Evolutionary conservation across 164 flowering plant species (phyloP).

Genomic region (Saururus chinensis): DNA sequence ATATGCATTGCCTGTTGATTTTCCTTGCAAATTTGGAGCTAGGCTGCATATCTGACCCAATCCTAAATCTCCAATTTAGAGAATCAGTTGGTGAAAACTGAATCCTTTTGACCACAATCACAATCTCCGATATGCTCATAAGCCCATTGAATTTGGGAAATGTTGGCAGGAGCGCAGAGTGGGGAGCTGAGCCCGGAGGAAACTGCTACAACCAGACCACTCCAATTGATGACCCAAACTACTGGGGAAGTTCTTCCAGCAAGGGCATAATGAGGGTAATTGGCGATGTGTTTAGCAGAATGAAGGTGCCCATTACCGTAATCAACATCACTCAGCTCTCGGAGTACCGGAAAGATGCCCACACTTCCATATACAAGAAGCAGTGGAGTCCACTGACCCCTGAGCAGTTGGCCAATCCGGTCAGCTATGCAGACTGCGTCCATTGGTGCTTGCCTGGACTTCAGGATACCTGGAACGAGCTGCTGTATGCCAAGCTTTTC

Average conservation of each 20-base stretch:
- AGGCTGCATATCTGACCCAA: too few relatives aligned
- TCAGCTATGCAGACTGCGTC: slow-evolving; percentile 72
- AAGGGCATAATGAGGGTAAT: slow-evolving; percentile 67
- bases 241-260: slow-evolving; percentile 56
- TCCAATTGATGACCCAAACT: slow-evolving; percentile 48
- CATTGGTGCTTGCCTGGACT: slow-evolving; percentile 97
- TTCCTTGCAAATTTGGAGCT: too few relatives aligned
- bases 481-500: slow-evolving; percentile 66
- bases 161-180: slow-evolving; percentile 51
- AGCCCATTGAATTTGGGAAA: neutral
- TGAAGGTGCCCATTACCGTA: slow-evolving; percentile 51
- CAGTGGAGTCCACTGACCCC: slow-evolving; percentile 74
- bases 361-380: slow-evolving; percentile 85
- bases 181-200: slow-evolving; percentile 56
- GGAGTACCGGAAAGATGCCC: slow-evolving; percentile 73
- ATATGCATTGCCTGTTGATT: too few relatives aligned
- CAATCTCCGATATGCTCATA: too few relatives aligned
- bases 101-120: too few relatives aligned
- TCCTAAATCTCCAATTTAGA: too few relatives aligned
- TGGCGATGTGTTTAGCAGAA: slow-evolving; percentile 43
- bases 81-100: too few relatives aligned
- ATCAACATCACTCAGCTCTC: slow-evolving; percentile 90
- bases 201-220: slow-evolving; percentile 76
- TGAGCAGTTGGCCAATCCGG: slow-evolving; percentile 66
- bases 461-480: slow-evolving; percentile 96